Conservation (phyloP, 1,139 yeast genomes). For the Williopsis jadinii region DNA sequence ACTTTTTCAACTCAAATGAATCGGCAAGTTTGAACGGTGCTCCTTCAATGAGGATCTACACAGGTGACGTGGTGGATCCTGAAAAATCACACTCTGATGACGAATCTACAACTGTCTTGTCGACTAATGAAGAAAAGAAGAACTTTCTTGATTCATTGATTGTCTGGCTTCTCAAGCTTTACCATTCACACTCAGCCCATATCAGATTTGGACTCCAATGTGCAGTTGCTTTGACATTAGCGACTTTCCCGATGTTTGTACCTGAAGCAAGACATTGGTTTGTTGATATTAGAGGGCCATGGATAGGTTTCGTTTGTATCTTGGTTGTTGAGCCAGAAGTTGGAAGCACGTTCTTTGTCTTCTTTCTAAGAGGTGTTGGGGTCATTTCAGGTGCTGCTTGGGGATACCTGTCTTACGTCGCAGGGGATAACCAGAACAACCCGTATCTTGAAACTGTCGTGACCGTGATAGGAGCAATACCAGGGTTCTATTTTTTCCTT, state of each 20-base stretch:
- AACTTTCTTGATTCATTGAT: background rate
- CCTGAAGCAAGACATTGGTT: slow-evolving; percentile 41
- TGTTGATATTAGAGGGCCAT: slow-evolving; percentile 36
- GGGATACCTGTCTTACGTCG: slow-evolving; percentile 40
- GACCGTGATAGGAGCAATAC: slow-evolving; percentile 34
- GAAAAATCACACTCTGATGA: background rate
- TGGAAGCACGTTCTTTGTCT: slow-evolving; percentile 42
- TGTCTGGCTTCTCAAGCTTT: slow-evolving; percentile 10
- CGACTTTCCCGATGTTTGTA: slow-evolving; percentile 42
- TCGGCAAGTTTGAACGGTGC: slow-evolving; percentile 30
- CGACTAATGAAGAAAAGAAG: no score
- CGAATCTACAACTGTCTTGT: background rate
- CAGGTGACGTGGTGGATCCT: background rate
- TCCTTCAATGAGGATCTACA: slow-evolving; percentile 4
- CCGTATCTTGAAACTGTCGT: slow-evolving; percentile 37
- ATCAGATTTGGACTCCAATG: slow-evolving; percentile 40
- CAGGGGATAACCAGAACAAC: slow-evolving; percentile 30
- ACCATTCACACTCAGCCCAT: slow-evolving; percentile 26
- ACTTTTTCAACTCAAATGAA: slow-evolving; percentile 23
- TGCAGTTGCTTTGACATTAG: slow-evolving; percentile 35
- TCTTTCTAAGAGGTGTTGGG: slow-evolving; percentile 39
- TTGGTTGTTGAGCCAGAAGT: slow-evolving; percentile 42
- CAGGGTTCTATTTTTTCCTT: slow-evolving; percentile 37
- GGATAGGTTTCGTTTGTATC: slow-evolving; percentile 48
- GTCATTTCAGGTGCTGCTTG: slow-evolving; percentile 40